Base-by-base conservation (phyloP, 441 rosid genomes). In the Bruguiera hainesii region DNA sequence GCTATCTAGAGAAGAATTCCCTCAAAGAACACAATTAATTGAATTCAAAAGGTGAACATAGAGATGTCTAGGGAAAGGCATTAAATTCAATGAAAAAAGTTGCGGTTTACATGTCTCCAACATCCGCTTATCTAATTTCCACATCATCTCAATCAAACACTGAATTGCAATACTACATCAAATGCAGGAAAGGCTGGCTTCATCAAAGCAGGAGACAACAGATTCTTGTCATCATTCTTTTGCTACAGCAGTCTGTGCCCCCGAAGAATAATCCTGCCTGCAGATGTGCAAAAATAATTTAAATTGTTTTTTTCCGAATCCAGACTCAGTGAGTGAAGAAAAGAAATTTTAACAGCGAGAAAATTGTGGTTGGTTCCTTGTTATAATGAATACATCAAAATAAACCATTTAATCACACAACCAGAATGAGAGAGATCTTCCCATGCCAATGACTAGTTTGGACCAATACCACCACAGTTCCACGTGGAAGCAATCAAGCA, bases 221-320 rank as follows among this genome's bases (percentile, higher is more conserved):
- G 31, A 53, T 46, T 70, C 68, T 67, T 73, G 55, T 65, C 84
- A 52, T 90, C 79, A 87, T 89, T 90, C 90, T 50, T 86, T 73
- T 4, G 81, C 89, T 65, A 83, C 66, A 39, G 79, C 90, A 5
- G 83, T 75, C 70, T 89, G 84, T 1, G 71, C 75, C 76, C 81
- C 85, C 1, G 88, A 70, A 65, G 68, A 82, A 73, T 78, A 88
- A 75, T 93, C 98, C 18, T 88, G 85, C 85, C 96, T 93, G 88
- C 21, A 78, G 25, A 79, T 25, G 46, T 50, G n/a, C 48, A 30
- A 68, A 56, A 51, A 1, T 3, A 2, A 29, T 30, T 69, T 49
- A 28, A 65, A 56, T 52, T 8, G 18, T 10, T 7, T 55, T 42
- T 21, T 21, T 23, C 23, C 21, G 6, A 53, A 25, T 7, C 29